These are phyloP conservation scores for Ehretia macrophylla DNA, from an alignment of 257 asterid species.

Conservation along the genomic window DNA sequence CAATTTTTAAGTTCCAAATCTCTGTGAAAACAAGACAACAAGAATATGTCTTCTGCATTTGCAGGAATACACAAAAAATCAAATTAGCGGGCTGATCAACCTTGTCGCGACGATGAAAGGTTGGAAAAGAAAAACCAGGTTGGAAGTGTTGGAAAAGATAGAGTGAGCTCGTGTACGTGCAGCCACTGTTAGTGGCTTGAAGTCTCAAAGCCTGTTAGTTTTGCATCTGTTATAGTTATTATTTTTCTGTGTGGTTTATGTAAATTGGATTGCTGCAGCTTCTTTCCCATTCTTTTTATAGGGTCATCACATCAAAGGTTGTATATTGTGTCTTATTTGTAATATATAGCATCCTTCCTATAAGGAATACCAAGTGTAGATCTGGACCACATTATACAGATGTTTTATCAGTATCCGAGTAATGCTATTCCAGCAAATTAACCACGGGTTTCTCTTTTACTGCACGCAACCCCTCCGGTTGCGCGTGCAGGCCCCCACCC, in stretches of 20 bases:
- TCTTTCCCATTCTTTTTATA: not conserved
- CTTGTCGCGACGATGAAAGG: slow-evolving; percentile 92
- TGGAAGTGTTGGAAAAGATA: slow-evolving; percentile 88
- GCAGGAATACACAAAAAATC: slow-evolving; percentile 84
- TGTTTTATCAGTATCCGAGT: too few species aligned
- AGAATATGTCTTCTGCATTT: slow-evolving; percentile 10
- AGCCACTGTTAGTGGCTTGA: not conserved
- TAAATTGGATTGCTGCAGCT: not conserved
- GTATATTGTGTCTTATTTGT: not conserved
- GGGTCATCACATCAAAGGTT: not conserved
- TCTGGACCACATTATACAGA: too few species aligned
- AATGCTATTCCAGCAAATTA: too few species aligned
- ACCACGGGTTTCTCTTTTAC: too few species aligned
- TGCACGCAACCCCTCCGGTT: too few species aligned
- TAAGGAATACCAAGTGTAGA: too few species aligned
- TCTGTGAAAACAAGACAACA: not conserved
- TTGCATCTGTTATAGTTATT: not conserved
- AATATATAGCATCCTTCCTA: not conserved
- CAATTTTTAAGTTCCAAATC: not conserved
- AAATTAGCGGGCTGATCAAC: slow-evolving; percentile 75
- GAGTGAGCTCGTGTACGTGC: slow-evolving; percentile 33
- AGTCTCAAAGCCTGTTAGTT: not conserved
- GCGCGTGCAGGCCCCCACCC: too few species aligned
- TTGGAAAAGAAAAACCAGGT: slow-evolving; percentile 89
- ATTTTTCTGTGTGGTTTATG: not conserved